Conservation (phyloP, 257 asterid genomes). For the Solanum dulcamara region DNA sequence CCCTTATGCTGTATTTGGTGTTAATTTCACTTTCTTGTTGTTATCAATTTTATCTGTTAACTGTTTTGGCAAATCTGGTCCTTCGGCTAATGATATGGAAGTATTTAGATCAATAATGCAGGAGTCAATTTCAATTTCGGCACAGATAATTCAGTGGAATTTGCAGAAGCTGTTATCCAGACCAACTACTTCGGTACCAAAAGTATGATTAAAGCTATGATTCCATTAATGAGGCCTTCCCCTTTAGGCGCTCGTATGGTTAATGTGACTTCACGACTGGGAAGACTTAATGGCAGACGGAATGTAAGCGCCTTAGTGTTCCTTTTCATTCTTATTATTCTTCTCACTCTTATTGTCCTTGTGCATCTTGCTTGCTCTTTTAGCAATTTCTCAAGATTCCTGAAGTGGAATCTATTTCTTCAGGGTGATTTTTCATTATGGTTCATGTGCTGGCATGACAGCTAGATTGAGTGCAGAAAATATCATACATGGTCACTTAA, state of each 20-base stretch:
- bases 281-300: slow-evolving; percentile 74
- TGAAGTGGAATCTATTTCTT: not conserved
- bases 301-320: slow-evolving; percentile 28
- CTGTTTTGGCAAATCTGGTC: not conserved
- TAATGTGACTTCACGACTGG: slow-evolving; percentile 70
- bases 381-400: not conserved
- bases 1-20: not conserved
- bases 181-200: slow-evolving; percentile 87
- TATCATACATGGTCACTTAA: not conserved
- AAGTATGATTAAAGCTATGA: slow-evolving; percentile 59
- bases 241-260: slow-evolving; percentile 70
- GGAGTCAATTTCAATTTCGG: slow-evolving; percentile 77
- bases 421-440: not conserved
- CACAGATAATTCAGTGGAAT: slow-evolving; percentile 60
- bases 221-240: slow-evolving; percentile 64
- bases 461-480: not conserved
- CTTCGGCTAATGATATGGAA: slow-evolving; percentile 1
- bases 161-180: slow-evolving; percentile 51
- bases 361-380: not conserved
- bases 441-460: not conserved
- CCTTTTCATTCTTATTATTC: not conserved
- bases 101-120: slow-evolving; percentile 73
- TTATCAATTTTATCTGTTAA: not conserved
- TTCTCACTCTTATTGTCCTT: not conserved
- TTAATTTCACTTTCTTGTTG: not conserved